These are phyloP conservation scores for Fusarium goolgardi DNA, from an alignment of 2,329 filamentous ascomycete genomes.

Conservation along the genomic window DNA sequence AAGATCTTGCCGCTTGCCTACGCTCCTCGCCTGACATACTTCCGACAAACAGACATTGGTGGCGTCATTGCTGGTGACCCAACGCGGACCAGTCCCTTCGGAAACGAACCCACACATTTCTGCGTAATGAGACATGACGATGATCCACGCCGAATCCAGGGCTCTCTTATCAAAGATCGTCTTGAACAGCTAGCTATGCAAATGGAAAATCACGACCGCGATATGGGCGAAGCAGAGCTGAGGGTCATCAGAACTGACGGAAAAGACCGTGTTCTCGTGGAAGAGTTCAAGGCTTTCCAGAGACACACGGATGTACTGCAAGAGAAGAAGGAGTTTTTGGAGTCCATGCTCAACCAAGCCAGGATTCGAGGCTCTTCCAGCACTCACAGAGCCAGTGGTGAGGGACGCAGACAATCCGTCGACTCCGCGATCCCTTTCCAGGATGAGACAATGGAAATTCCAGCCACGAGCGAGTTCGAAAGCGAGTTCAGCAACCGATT, in stretches of 20 bases:
- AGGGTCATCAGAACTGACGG: conserved; percentile 65
- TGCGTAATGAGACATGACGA: conserved; percentile 95
- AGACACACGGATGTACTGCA: conserved; percentile 66
- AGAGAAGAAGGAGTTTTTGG: conserved; percentile 69
- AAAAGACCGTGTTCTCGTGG: conserved; percentile 62
- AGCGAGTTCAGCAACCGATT: conserved; percentile 99
- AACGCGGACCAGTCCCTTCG: conserved; percentile 87
- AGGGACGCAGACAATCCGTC: conserved; percentile 50
- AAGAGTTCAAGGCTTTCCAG: conserved; percentile 70
- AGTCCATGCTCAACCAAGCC: conserved; percentile 67
- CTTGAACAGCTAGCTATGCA: conserved; percentile 83
- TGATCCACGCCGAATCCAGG: conserved; percentile 89
- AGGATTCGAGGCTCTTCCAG: conserved; percentile 52
- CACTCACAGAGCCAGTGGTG: conserved; percentile 45
- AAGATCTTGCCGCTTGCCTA: conserved; percentile 93
- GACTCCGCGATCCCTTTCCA: conserved; percentile 63
- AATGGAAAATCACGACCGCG: conserved; percentile 77
- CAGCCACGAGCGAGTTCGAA: conserved; percentile 81
- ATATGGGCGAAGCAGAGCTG: conserved; percentile 81
- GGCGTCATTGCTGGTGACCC: conserved; percentile 83
- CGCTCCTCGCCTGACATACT: conserved; percentile 96
- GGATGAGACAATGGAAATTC: conserved; percentile 71
- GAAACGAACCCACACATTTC: conserved; percentile 90
- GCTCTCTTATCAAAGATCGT: conserved; percentile 83
- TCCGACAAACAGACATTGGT: conserved; percentile 93